Conservation (phyloP, 768 basidiomycete species). For the Candolleomyces efflorescens region DNA sequence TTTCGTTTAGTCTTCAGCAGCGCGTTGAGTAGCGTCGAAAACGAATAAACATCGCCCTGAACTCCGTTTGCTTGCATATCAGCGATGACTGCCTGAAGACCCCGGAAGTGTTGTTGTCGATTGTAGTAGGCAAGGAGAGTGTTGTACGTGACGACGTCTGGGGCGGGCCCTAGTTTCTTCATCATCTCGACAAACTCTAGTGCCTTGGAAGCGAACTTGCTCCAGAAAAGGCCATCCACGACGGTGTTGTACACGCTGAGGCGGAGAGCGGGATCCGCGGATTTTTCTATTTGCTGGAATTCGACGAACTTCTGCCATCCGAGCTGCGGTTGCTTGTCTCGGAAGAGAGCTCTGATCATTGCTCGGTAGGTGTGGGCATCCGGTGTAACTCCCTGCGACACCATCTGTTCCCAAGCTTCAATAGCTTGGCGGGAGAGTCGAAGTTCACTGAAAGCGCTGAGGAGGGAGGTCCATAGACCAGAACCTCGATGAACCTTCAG, state of each 20-base stretch:
- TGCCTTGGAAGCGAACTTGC: conserved; percentile 35
- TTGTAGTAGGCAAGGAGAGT: conserved; percentile 69
- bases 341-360: conserved; percentile 59
- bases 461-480: conserved; percentile 66
- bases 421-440: conserved; percentile 51
- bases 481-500: conserved; percentile 48
- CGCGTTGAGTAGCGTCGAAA: conserved; percentile 80
- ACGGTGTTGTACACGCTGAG: conserved; percentile 69
- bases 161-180: conserved; percentile 48
- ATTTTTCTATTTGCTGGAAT: conserved; percentile 34
- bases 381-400: conserved; percentile 48
- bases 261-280: conserved; percentile 16
- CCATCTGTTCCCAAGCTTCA: conserved; percentile 63
- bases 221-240: conserved; percentile 58
- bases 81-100: conserved; percentile 53
- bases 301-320: conserved; percentile 48
- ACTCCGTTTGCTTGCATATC: conserved; percentile 52
- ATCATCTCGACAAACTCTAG: conserved; percentile 39
- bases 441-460: conserved; percentile 56
- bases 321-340: conserved; percentile 43
- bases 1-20: conserved; percentile 62
- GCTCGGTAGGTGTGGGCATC: conserved; percentile 65
- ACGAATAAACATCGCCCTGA: conserved; percentile 78
- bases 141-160: conserved; percentile 79
- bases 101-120: conserved; percentile 57